Evolutionary conservation across 176 grass and related monocot genomes (phyloP).

Genomic region (Canna indica): DNA sequence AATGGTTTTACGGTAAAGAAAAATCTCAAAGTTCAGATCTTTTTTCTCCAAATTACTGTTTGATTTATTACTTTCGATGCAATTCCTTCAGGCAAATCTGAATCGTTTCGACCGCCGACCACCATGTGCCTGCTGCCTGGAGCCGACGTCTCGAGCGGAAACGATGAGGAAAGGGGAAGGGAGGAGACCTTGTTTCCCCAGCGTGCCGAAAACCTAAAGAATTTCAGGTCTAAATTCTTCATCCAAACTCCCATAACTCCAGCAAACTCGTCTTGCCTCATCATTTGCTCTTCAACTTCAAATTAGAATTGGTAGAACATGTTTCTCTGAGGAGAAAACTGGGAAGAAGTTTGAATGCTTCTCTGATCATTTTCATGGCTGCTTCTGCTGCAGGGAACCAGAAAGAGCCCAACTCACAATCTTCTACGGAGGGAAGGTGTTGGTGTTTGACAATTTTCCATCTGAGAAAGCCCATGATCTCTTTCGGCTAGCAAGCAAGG

Average conservation of each 20-base stretch:
- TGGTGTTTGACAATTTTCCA: conserved; percentile 91
- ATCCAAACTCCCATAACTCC: no score
- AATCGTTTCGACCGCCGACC: conserved; percentile 28
- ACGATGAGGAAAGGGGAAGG: conserved; percentile 21
- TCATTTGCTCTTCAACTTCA: no score
- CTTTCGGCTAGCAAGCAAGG: conserved; percentile 70
- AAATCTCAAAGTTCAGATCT: background rate
- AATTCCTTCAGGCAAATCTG: conserved; percentile 42
- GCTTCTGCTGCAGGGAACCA: conserved; percentile 43
- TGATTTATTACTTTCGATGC: conserved; percentile 19
- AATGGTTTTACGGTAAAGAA: background rate
- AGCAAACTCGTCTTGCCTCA: background rate
- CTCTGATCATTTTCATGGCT: conserved; percentile 22
- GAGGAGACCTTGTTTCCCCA: conserved; percentile 85
- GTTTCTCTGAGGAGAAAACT: conserved; percentile 11
- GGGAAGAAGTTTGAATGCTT: background rate
- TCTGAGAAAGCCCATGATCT: conserved; percentile 85
- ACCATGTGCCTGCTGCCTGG: conserved; percentile 42
- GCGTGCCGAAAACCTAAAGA: conserved; percentile 18
- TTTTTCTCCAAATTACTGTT: background rate
- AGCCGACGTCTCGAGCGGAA: conserved; percentile 18
- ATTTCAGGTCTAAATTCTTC: background rate
- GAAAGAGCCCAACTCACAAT: conserved; percentile 72
- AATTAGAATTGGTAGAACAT: conserved; percentile 21
- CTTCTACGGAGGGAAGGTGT: conserved; percentile 80